Conservation (phyloP, 306 rosid genomes). For the Vachellia pachyceras region DNA sequence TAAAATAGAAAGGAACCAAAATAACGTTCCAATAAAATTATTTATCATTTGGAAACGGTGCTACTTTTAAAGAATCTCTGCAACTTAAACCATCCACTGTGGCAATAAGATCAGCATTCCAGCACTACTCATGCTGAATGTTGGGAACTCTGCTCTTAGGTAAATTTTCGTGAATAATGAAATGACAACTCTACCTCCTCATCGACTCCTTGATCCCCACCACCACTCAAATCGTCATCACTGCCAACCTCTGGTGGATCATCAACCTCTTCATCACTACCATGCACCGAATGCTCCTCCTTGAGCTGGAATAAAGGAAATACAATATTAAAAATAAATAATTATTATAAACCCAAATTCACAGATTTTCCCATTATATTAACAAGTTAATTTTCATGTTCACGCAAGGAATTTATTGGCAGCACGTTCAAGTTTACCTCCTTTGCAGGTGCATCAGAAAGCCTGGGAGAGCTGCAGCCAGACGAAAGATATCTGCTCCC, state of each 20-base stretch:
- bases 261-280: conserved; percentile 84
- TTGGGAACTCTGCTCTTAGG: not conserved
- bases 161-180: conserved; percentile 3
- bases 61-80: not conserved
- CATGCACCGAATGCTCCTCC: conserved; percentile 75
- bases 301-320: conserved; percentile 52
- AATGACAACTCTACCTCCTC: conserved; percentile 63
- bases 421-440: conserved; percentile 58
- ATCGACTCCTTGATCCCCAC: conserved; percentile 45
- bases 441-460: conserved; percentile 69
- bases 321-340: conserved; percentile 4
- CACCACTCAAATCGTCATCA: conserved; percentile 78
- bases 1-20: not conserved
- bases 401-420: not conserved
- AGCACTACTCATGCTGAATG: not conserved
- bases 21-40: not conserved
- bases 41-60: not conserved
- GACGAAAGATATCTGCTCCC: conserved; percentile 76
- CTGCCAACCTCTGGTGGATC: conserved; percentile 66
- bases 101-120: not conserved
- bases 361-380: too few relatives aligned
- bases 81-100: not conserved
- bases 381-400: not conserved
- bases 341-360: too few relatives aligned
- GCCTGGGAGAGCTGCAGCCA: conserved; percentile 80